These are phyloP conservation scores for Daedalea quercina DNA, from an alignment of 768 basidiomycete genomes.

Conservation along the genomic window DNA sequence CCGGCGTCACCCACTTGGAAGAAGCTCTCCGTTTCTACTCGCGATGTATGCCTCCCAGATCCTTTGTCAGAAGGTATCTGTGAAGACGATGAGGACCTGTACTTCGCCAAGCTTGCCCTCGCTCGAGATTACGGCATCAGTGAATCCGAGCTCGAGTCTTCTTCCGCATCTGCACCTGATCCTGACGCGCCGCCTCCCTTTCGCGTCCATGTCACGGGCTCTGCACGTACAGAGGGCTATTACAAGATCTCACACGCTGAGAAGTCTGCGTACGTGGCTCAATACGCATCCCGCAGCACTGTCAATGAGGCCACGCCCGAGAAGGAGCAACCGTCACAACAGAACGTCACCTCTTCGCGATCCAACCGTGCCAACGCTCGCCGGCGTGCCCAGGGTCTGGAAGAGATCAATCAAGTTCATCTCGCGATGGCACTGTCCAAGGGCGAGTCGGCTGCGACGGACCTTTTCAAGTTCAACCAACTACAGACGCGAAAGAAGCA, in stretches of 20 bases:
- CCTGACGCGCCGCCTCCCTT: constrained; percentile 43
- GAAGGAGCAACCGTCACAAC: constrained; percentile 38
- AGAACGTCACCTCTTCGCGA: constrained; percentile 67
- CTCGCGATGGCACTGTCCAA: constrained; percentile 70
- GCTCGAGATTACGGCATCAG: constrained; percentile 26
- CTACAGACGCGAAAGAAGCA: constrained; percentile 97
- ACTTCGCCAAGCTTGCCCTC: constrained; percentile 62
- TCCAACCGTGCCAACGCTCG: constrained; percentile 92
- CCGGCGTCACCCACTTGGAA: constrained; percentile 39
- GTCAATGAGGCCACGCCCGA: constrained; percentile 35
- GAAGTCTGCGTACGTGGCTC: constrained; percentile 88
- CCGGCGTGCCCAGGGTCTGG: constrained; percentile 84
- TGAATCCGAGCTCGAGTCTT: constrained; percentile 14
- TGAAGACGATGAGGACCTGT: constrained; percentile 87
- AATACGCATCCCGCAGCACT: constrained; percentile 65
- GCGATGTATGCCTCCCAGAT: constrained; percentile 41
- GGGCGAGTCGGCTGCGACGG: constrained; percentile 62
- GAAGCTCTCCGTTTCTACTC: constrained; percentile 30
- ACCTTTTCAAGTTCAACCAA: constrained; percentile 98
- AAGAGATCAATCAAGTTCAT: constrained; percentile 92
- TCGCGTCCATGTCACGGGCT: constrained; percentile 76
- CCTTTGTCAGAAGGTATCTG: constrained; percentile 52
- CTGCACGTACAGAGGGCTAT: constrained; percentile 90
- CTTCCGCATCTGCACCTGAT: constrained; percentile 20
- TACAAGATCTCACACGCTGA: constrained; percentile 92